Conservation (phyloP, 495 filamentous ascomycete genomes). For the Penicillium argentinense region DNA sequence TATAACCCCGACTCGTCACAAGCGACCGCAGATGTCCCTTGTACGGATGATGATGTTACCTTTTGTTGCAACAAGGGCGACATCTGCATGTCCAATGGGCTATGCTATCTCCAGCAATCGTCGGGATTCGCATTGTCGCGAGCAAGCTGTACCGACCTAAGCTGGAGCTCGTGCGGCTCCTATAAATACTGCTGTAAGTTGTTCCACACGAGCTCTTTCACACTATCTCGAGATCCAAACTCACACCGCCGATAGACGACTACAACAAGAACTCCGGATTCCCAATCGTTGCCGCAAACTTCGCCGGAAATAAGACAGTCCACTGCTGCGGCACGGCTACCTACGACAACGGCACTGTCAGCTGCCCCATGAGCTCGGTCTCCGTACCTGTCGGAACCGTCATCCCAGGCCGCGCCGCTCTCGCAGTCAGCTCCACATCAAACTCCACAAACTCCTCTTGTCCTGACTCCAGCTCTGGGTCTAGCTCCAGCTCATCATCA, state of each 20-base stretch:
- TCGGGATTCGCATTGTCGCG: slow-evolving; percentile 23
- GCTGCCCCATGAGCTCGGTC: slow-evolving; percentile 1
- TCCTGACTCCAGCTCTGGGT: not conserved
- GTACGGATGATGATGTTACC: slow-evolving; percentile 53
- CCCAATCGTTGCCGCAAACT: slow-evolving; percentile 5
- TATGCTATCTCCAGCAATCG: slow-evolving; percentile 23
- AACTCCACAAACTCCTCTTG: not conserved
- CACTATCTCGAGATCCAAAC: not conserved
- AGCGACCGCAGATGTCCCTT: slow-evolving; percentile 22
- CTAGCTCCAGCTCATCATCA: not conserved
- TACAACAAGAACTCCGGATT: slow-evolving; percentile 8
- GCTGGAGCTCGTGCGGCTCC: slow-evolving; percentile 18
- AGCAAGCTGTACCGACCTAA: slow-evolving; percentile 27
- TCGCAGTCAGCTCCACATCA: not conserved
- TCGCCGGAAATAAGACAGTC: slow-evolving; percentile 3
- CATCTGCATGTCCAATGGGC: slow-evolving; percentile 58
- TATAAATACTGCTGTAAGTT: slow-evolving; percentile 9
- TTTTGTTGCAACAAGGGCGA: slow-evolving; percentile 72
- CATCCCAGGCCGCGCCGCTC: slow-evolving; percentile 4
- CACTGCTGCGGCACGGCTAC: slow-evolving; percentile 7
- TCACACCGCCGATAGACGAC: not conserved
- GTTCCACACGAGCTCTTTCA: not conserved
- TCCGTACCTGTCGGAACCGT: slow-evolving; percentile 5
- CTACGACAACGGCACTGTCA: slow-evolving; percentile 4
- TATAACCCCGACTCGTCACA: slow-evolving; percentile 26